Conservation (phyloP, 352 stramenopile genomes). For the Globisporangium solare region DNA sequence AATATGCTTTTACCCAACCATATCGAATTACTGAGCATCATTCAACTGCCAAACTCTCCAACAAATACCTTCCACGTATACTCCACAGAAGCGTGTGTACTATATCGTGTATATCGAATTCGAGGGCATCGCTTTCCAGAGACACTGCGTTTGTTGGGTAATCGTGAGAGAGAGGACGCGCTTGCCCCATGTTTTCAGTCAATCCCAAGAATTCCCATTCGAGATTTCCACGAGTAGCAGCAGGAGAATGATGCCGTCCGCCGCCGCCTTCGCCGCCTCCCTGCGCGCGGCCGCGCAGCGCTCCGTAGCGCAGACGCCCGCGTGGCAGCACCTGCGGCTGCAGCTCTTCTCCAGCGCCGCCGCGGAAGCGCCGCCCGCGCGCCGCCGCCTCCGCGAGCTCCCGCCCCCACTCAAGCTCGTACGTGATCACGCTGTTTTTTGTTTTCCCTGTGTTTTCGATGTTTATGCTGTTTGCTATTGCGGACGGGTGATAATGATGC, state of each 20-base stretch:
- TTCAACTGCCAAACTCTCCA: too few species aligned
- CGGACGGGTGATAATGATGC: not conserved
- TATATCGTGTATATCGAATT: too few species aligned
- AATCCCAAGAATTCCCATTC: not conserved
- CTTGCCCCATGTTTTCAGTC: too few species aligned
- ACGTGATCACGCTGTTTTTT: conserved; percentile 7
- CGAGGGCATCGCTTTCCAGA: too few species aligned
- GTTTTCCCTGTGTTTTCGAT: not conserved
- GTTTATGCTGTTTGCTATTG: not conserved
- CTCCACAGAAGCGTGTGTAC: too few species aligned
- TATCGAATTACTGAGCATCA: too few species aligned
- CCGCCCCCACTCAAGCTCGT: conserved; percentile 76
- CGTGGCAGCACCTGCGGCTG: conserved; percentile 1
- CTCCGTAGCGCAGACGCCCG: not conserved
- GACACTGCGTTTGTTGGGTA: too few species aligned
- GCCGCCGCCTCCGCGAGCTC: conserved; percentile 60
- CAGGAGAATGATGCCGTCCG: not conserved
- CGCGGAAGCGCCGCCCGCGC: conserved; percentile 30
- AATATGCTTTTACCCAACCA: too few species aligned
- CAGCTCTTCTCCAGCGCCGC: conserved; percentile 32
- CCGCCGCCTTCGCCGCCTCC: not conserved
- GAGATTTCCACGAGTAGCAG: not conserved
- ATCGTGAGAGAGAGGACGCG: too few species aligned
- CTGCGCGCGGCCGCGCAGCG: not conserved
- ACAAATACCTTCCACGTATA: too few species aligned